phyloP scores from a whole-genome alignment of 345 rosid species.

The Raphanus sativus region DNA sequence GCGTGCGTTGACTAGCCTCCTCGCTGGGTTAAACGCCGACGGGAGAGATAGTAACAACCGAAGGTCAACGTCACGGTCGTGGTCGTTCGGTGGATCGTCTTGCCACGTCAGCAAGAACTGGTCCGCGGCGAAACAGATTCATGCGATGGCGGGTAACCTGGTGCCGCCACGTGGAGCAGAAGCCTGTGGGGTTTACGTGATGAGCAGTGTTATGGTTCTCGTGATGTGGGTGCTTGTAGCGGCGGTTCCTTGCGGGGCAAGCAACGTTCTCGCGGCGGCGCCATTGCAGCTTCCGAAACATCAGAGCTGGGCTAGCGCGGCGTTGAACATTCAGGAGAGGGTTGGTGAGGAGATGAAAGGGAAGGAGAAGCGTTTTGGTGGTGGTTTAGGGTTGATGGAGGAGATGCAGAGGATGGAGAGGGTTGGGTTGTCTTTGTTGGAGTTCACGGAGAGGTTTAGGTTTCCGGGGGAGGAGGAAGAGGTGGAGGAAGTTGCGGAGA shows the following conservation, averaged over 20 bases:
- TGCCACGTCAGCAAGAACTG: conserved; percentile 74
- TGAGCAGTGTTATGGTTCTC: conserved; percentile 59
- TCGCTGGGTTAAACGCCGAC: conserved; percentile 45
- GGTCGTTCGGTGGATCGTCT: conserved; percentile 65
- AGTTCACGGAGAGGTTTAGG: conserved; percentile 63
- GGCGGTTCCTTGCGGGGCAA: conserved; percentile 82
- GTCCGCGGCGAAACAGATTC: conserved; percentile 92
- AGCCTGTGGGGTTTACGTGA: conserved; percentile 56
- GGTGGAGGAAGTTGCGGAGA: conserved; percentile 40
- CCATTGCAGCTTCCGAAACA: conserved; percentile 74
- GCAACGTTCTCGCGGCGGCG: conserved; percentile 51
- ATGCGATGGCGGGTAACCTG: conserved; percentile 64
- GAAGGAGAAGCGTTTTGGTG: conserved; percentile 73
- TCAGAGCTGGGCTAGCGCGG: conserved; percentile 64
- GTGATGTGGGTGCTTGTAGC: conserved; percentile 82
- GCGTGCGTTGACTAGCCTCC: conserved; percentile 57
- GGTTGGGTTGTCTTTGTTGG: conserved; percentile 54
- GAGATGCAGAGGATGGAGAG: conserved; percentile 85
- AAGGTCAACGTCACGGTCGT: conserved; percentile 57
- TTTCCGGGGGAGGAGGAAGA: conserved; percentile 67
- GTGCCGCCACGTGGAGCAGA: conserved; percentile 73
- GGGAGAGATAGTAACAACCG: conserved; percentile 55
- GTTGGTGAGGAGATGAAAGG: conserved; percentile 84
- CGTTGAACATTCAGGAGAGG: conserved; percentile 65
- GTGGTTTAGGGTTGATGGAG: conserved; percentile 49